Base-by-base conservation (phyloP, 768 basidiomycete genomes). In the Suillus americanus region DNA sequence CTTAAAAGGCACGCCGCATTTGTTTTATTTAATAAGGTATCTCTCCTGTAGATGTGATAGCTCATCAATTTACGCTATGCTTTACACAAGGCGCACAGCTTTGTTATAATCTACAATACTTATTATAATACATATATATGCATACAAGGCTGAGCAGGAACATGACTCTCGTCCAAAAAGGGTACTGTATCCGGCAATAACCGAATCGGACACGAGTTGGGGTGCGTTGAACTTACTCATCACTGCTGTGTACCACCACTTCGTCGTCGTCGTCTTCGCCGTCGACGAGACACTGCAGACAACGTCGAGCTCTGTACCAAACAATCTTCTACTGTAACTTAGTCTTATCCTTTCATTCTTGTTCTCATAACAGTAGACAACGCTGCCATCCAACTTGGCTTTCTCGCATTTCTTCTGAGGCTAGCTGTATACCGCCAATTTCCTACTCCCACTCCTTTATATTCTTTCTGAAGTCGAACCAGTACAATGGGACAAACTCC, bases 401-500 rank as follows among this genome's bases (percentile, higher is more conserved):
- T 62, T 61, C 37, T 62, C 45, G 38, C 55, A 20, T 62, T 62
- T 28, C 40, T 45, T 62, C 41, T 12, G 40, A 62, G 33, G 40
- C 40, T 54, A 35, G 33, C 20, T 62, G 28, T 62, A 40, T 64
- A 20, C 16, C 18, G 35, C 30, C 62, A 40, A 28, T 62, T 37
- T 62, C 35, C 40, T 35, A 35, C 40, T 35, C 59, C 10, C 45
- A 5, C 35, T 63, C 60, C n/a, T 45, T 61, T 33, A 20, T 13
- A 40, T 45, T 23, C 43, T 38, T 61, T 25, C 56, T 61, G 40
- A 62, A 45, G 9, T 41, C 38, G 18, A 59, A 64, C 45, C 2
- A 60, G 41, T 20, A 67, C 60, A 60, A 76, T 76, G 75, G 75
- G 75, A 59, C 75, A 76, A 67, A 68, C 75, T 20, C 54, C 76